Percentiles rank a stretch among this genome's conserved stretches.
Evolutionary conservation across 2,329 filamentous ascomycete species (phyloP).

Genomic region (Scedosporium minutisporum): DNA sequence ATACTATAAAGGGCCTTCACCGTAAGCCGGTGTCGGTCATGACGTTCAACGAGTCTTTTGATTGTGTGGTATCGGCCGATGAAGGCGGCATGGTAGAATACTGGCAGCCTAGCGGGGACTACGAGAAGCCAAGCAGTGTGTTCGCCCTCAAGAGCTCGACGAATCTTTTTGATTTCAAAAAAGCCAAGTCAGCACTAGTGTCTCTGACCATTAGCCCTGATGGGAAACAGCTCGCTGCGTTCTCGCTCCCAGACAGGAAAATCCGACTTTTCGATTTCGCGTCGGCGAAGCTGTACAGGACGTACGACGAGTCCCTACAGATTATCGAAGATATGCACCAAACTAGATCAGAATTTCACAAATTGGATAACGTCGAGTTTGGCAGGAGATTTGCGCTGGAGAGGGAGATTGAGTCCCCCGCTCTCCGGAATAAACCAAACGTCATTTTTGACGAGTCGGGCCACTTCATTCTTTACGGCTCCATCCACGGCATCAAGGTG

Average conservation of each 20-base stretch:
- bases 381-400: constrained; percentile 79
- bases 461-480: constrained; percentile 90
- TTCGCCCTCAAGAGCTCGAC: constrained; percentile 92
- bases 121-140: constrained; percentile 85
- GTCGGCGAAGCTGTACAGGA: constrained; percentile 77
- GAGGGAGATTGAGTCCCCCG: constrained; percentile 67
- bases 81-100: constrained; percentile 93
- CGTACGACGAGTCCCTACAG: constrained; percentile 87
- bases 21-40: constrained; percentile 72
- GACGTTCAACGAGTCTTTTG: constrained; percentile 77
- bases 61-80: constrained; percentile 87
- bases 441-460: constrained; percentile 94
- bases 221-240: constrained; percentile 75
- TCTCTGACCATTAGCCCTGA: constrained; percentile 79
- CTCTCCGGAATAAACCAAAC: constrained; percentile 63
- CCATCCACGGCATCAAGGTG: constrained; percentile 85
- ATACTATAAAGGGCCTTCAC: constrained; percentile 73
- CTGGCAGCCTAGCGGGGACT: constrained; percentile 72
- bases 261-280: constrained; percentile 89
- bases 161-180: constrained; percentile 94
- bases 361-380: constrained; percentile 85
- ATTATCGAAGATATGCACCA: constrained; percentile 93
- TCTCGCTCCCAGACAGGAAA: constrained; percentile 89
- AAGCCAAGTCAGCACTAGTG: constrained; percentile 75
- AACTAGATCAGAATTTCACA: constrained; percentile 71